Conservation (phyloP, 768 basidiomycete genomes). For the Collybia mongolica region DNA sequence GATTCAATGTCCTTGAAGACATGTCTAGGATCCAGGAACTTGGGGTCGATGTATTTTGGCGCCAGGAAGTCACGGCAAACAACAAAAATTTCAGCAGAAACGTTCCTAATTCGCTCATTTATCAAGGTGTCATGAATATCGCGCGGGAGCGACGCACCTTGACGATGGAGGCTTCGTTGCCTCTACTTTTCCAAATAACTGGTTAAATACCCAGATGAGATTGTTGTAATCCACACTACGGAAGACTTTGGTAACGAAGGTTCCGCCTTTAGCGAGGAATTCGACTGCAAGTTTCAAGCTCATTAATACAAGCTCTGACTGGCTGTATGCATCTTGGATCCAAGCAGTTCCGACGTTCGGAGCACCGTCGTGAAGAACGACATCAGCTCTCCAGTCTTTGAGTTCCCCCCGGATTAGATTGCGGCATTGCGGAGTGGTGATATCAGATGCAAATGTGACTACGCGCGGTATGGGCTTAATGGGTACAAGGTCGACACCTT, state of each 20-base stretch:
- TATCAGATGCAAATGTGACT: conserved; percentile 89
- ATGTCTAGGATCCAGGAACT: conserved; percentile 95
- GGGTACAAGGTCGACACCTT: conserved; percentile 93
- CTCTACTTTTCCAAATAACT: conserved; percentile 94
- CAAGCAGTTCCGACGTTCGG: conserved; percentile 99
- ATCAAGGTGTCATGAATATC: conserved; percentile 3
- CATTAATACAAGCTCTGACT: conserved; percentile 96
- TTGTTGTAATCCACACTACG: conserved; percentile 98
- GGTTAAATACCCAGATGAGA: conserved; percentile 97
- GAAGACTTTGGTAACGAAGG: conserved; percentile 98
- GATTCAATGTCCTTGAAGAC: conserved; percentile 91
- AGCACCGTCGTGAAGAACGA: conserved; percentile 98
- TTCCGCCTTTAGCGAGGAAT: conserved; percentile 90
- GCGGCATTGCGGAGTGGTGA: conserved; percentile 90
- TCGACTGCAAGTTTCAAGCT: conserved; percentile 94
- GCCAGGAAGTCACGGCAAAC: conserved; percentile 94
- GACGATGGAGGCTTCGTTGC: conserved; percentile 99
- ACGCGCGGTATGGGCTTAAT: conserved; percentile 95
- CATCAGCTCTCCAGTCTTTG: conserved; percentile 99
- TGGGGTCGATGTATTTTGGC: conserved; percentile 94
- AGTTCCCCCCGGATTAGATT: conserved; percentile 82
- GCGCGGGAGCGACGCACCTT: conserved; percentile 48
- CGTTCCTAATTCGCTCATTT: conserved; percentile 62
- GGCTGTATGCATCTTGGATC: conserved; percentile 97
- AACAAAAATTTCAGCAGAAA: conserved; percentile 99